Conservation (phyloP, 495 filamentous ascomycete genomes). For the Extremus antarcticus region DNA sequence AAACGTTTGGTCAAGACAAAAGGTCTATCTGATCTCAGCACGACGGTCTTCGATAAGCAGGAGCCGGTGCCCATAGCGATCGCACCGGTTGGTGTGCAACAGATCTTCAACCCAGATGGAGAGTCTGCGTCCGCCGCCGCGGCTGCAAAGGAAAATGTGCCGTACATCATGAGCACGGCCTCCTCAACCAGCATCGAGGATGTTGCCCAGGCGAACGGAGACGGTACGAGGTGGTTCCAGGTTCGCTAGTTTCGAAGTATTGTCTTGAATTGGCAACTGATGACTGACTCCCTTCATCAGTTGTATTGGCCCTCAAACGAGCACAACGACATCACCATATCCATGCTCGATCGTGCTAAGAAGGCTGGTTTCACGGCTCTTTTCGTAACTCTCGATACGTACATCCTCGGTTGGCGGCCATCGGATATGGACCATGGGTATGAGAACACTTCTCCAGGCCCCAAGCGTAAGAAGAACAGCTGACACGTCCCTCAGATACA, state of each 20-base stretch:
- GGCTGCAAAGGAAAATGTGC: constrained; percentile 41
- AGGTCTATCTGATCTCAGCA: background rate
- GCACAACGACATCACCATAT: constrained; percentile 47
- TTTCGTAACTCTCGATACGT: constrained; percentile 55
- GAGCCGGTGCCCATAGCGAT: constrained; percentile 17
- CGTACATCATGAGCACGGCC: constrained; percentile 45
- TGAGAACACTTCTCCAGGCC: constrained; percentile 15
- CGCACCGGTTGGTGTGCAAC: constrained; percentile 29
- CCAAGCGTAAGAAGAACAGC: background rate
- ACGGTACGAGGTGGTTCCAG: constrained; percentile 40
- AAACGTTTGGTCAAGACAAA: background rate
- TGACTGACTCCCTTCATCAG: too few relatives aligned
- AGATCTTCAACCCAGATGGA: constrained; percentile 23
- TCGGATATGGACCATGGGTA: constrained; percentile 54
- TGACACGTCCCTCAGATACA: constrained; percentile 1
- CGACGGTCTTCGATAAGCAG: background rate
- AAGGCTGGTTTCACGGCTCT: constrained; percentile 45
- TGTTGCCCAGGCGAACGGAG: constrained; percentile 32
- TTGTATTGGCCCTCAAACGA: constrained; percentile 50
- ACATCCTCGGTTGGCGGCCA: constrained; percentile 49
- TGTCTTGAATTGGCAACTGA: too few relatives aligned
- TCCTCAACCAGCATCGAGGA: constrained; percentile 34
- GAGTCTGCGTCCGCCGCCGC: constrained; percentile 43
- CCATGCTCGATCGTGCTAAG: constrained; percentile 51
- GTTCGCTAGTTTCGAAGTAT: too few relatives aligned